These are phyloP conservation scores for Erythrophleum ivorense DNA, from an alignment of 331 rosid species.

Conservation along the genomic window DNA sequence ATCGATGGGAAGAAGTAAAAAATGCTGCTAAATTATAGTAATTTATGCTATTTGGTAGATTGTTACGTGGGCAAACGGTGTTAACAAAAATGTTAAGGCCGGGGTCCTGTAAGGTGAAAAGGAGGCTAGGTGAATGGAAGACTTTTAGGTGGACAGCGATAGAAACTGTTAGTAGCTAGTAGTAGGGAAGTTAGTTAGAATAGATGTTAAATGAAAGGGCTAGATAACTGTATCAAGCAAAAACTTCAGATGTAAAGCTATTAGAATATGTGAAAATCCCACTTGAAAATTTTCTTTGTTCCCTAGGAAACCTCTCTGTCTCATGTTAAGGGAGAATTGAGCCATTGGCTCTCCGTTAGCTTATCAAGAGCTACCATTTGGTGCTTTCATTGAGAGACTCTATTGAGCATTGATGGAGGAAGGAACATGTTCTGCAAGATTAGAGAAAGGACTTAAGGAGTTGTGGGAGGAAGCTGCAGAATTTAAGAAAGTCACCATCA, in stretches of 20 bases:
- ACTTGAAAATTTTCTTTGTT: not conserved
- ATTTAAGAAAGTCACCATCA: too few relatives aligned
- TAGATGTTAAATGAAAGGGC: not conserved
- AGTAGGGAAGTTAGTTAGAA: not conserved
- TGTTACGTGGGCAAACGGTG: not conserved
- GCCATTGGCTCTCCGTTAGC: too few relatives aligned
- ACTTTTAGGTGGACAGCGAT: not conserved
- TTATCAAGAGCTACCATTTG: too few relatives aligned
- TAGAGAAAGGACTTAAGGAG: too few relatives aligned
- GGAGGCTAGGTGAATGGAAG: not conserved
- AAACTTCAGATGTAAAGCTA: not conserved
- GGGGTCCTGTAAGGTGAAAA: not conserved
- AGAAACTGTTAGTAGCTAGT: not conserved
- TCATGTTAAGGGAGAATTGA: too few relatives aligned
- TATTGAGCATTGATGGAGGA: too few relatives aligned
- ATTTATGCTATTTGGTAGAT: constrained; percentile 8
- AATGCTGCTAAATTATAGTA: not conserved
- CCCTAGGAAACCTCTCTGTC: too few relatives aligned
- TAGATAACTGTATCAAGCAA: not conserved
- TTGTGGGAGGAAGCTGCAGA: too few relatives aligned
- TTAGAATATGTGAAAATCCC: not conserved
- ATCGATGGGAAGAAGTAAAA: not conserved
- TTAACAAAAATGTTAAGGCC: not conserved
- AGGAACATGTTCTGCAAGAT: too few relatives aligned
- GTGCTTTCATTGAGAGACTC: too few relatives aligned